Base-by-base conservation (phyloP, 306 rosid genomes). In the Casuarina glauca region DNA sequence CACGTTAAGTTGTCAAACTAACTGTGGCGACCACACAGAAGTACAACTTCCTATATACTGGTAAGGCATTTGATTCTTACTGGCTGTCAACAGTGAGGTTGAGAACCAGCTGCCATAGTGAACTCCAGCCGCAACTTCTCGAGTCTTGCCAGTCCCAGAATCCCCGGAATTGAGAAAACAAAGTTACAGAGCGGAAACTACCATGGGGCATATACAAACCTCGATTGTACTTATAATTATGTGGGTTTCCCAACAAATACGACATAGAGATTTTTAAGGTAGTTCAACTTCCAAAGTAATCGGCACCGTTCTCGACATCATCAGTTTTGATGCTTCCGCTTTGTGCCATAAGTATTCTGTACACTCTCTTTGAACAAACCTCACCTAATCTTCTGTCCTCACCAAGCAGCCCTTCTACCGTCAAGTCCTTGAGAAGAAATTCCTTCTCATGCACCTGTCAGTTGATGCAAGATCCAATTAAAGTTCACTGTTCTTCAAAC, bases 261-360 rank as follows among this genome's bases (percentile, higher is more conserved):
- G 8, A 42, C 9, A 38, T 44, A 53, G 77, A 81, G 19, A 51
- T 13, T 63, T 26, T 80, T 26, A 66, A 26, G 79, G 72, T 70
- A 67, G 80, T 39, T 69, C 32, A 79, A 66, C 78, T 77, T 74
- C 64, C 80, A 77, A 94, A 94, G 84, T 90, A 87, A 84, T 87
- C 97, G 53, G 97, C 98, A 81, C 97, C 97, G 74, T 92, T 87
- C 90, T 92, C 97, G 5, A 90, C 87, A 75, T 95, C 98, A 53
- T 92, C 97, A 35, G 97, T 91, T 86, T 77, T 88, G 76, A 83
- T 87, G 80, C 84, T 55, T 83, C 97, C 97, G 39, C 84, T 88
- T 76, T 88, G 89, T 4, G 95, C 97, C 95, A 87, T 89, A 13
- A 92, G 89, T 78, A 95, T 79, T 87, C 97, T 88, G 69, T 90